Percentiles rank a stretch among this genome's conserved stretches.
These are phyloP conservation scores for Clohesyomyces aquaticus DNA, from an alignment of 495 filamentous ascomycete genomes.

Conservation along the genomic window DNA sequence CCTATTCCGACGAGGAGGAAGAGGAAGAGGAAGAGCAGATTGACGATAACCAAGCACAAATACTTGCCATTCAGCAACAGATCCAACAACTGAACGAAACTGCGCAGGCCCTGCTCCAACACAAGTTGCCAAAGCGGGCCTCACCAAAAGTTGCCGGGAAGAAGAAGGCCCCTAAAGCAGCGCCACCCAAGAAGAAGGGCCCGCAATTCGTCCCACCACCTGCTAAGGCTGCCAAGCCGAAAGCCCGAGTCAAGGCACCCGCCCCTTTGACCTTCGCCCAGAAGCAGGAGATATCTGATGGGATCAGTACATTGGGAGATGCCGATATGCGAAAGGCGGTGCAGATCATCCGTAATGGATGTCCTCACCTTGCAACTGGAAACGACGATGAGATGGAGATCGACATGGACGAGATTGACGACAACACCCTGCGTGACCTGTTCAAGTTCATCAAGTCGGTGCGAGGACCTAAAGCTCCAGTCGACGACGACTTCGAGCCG, in stretches of 20 bases:
- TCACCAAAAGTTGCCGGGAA: conserved; percentile 48
- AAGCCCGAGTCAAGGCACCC: conserved; percentile 28
- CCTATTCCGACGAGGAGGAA: conserved; percentile 61
- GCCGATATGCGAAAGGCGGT: conserved; percentile 76
- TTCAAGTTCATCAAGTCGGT: conserved; percentile 73
- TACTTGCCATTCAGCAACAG: conserved; percentile 55
- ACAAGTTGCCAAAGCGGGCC: conserved; percentile 60
- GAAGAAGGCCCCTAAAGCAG: conserved; percentile 51
- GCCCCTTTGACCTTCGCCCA: conserved; percentile 66
- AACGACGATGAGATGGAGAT: conserved; percentile 87
- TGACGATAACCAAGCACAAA: conserved; percentile 51
- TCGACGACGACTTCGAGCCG: conserved; percentile 50
- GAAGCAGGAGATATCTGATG: conserved; percentile 83
- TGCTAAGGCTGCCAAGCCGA: conserved; percentile 30
- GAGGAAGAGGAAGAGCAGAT: conserved; percentile 70
- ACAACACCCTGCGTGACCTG: conserved; percentile 73
- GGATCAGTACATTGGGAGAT: conserved; percentile 74
- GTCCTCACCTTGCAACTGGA: conserved; percentile 73
- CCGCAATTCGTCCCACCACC: conserved; percentile 33
- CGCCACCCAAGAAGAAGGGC: conserved; percentile 56
- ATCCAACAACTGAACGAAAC: conserved; percentile 53
- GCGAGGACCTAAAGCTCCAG: conserved; percentile 30
- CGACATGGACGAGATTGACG: conserved; percentile 82
- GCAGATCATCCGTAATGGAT: conserved; percentile 87
- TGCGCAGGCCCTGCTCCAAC: conserved; percentile 40